Evolutionary conservation across 2,329 filamentous ascomycete species (phyloP), one percentile per base, ranked within the genome.

Genomic region (Macrophomina pseudophaseolina): DNA sequence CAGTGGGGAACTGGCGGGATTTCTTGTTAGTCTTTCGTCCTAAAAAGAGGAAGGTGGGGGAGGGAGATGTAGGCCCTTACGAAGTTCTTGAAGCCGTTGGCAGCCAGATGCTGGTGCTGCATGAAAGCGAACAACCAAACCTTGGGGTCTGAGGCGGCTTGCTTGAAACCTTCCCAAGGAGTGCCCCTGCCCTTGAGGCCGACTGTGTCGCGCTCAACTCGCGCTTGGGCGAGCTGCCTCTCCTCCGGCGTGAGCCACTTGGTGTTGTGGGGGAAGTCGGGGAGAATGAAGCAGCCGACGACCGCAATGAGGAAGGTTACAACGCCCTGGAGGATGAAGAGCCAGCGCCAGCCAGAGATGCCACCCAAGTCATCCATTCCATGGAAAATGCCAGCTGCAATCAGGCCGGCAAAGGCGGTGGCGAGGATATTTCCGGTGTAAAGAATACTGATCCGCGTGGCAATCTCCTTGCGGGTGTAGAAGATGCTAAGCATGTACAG

Each of bases 401-500:
- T 84, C 35, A 86, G 77, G 33, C 82, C 84, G 16, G 83, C 83
- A 70, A 86, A 86, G 2, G 84, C 84, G 58, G 76, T 82, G 62
- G 80, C 80, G 33, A 86, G 77, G 30, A 85, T 74, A 1, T 80
- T 82, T 4, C 83, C 84, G 5, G 82, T 81, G 72, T 85, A 86
- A 66, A 87, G 81, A 58, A 85, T 80, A 23, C 80, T 80, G 69
- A 82, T 84, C 7, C 85, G 80, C 49, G 83, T 78, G 3, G 80
- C 80, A 12, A 86, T 73, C 68, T 86, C 84, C 35, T 81, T 80
- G 58, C 82, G 82, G 1, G 83, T 86, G 69, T 86, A 86, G 83
- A 83, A 86, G 68, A 80, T 81, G 14, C 79, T 81, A 8, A 85
- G 76, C 67, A 82, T 83, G 73, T 82, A 84, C 18, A 85, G 72